Percentiles rank a stretch among this genome's conserved stretches.
Conservation (phyloP, 2,329 filamentous ascomycete genomes). For the Colletotrichum nymphaeae region DNA sequence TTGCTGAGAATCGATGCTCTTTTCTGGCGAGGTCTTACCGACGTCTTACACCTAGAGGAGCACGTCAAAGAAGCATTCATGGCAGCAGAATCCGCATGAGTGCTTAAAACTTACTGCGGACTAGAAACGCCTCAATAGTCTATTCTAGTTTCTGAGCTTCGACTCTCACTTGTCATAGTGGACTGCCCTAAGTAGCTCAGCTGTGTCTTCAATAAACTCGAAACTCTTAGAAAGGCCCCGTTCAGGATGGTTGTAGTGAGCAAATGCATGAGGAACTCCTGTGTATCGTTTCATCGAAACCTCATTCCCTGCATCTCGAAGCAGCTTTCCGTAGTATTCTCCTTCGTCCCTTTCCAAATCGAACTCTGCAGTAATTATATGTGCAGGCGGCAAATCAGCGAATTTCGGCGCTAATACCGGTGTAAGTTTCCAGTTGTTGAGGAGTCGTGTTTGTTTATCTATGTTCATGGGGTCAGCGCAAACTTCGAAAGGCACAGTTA, state of each 20-base stretch:
- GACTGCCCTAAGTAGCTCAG: neutral
- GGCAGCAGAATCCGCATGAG: neutral
- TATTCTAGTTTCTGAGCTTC: neutral
- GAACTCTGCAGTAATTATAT: conserved; percentile 49
- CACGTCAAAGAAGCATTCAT: conserved; percentile 32
- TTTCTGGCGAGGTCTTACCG: conserved; percentile 38
- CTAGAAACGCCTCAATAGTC: neutral
- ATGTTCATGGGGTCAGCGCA: neutral
- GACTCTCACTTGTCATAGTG: neutral
- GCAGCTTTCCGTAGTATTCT: conserved; percentile 40
- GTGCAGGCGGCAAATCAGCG: conserved; percentile 41
- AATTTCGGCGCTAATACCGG: conserved; percentile 43
- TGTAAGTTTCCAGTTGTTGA: conserved; percentile 14
- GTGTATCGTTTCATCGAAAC: conserved; percentile 43
- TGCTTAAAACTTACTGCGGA: no score
- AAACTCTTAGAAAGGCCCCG: conserved; percentile 41
- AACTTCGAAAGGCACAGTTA: no score
- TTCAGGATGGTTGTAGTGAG: conserved; percentile 43
- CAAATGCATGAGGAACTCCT: conserved; percentile 45
- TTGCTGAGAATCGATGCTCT: conserved; percentile 38
- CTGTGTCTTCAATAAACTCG: conserved; percentile 43
- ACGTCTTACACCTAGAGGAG: conserved; percentile 35
- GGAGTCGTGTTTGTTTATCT: conserved; percentile 12
- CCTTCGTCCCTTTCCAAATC: conserved; percentile 49
- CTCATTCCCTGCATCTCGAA: conserved; percentile 39